phyloP scores from a whole-genome alignment of 257 asterid species.

The Nicotiana paniculata region DNA sequence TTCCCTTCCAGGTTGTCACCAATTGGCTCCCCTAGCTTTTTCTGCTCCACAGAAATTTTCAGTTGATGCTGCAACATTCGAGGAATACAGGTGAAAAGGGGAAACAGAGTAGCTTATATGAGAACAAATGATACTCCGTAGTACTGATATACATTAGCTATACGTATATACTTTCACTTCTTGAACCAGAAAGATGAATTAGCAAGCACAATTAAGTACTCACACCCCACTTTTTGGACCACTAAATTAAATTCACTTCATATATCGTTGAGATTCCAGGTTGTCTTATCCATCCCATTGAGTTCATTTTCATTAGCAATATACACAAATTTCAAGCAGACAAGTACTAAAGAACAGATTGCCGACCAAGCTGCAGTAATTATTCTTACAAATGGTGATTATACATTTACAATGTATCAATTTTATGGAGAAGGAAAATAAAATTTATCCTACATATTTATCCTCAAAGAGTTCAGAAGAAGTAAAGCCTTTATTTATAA shows the following conservation, averaged over 20 bases:
- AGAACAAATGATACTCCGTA: not conserved
- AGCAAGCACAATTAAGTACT: not conserved
- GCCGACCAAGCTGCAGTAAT: not conserved
- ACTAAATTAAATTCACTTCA: not conserved
- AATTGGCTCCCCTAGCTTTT: slow-evolving; percentile 65
- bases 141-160: not conserved
- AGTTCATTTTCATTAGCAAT: not conserved
- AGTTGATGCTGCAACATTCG: slow-evolving; percentile 51
- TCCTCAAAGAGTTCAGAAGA: not conserved
- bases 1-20: slow-evolving; percentile 88
- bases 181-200: not conserved
- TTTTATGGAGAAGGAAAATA: not conserved
- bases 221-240: not conserved
- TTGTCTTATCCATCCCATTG: not conserved
- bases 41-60: slow-evolving; percentile 59
- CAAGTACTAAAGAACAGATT: not conserved
- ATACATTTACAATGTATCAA: not conserved
- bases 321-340: not conserved
- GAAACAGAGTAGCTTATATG: not conserved
- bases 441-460: not conserved
- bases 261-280: not conserved
- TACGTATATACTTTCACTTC: not conserved
- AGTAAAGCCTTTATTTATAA: slow-evolving; percentile 7
- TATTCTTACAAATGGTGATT: not conserved
- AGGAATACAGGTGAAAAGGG: not conserved